Evolutionary conservation across 192 early-diverging fungal species (phyloP), one percentile per base, ranked within the genome.

Genomic region (Paraglomus brasilianum): DNA sequence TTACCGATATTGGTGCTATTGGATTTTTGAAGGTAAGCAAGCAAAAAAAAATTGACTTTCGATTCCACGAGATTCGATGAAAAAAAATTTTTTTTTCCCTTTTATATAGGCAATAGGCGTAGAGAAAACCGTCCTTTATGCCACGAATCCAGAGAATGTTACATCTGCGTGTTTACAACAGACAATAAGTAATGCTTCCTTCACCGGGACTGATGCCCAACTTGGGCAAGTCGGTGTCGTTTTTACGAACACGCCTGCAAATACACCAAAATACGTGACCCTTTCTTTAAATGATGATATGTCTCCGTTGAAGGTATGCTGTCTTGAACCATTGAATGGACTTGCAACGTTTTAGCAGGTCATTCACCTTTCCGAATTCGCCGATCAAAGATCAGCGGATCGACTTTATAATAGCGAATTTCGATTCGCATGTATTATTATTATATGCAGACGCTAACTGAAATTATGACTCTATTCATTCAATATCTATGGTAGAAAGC

Each of bases 111-210:
- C 46, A 24, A 7, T 62, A 45, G 60, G 60, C 13, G 45, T 49
- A 19, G 6, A 66, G 40, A 38, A 30, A 22, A n/a, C 22, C 15
- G 9, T 66, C n/a, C 47, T 19, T 50, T 66, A 66, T 40, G 63
- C 50, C 21, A n/a, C 10, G 5, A 30, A 66, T 38, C 47, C 4
- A 15, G 19, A 5, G 1, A 50, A 5, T 1, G 50, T 66, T 50
- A 50, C 47, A 38, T 48, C 63, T 66, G 44, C 63, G 5, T 66
- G 63, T n/a, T 19, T 66, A 36, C 63, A 66, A 50, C 44, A 63
- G n/a, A 7, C 44, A 46, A 46, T 8, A 17, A 22, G 7, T 1
- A 38, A 50, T 8, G n/a, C 36, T 49, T 41, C 21, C 8, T 66
- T 49, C 30, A 50, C 2, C 14, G 38, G 9, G 10, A 8, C 8